Evolutionary conservation across 2,329 filamentous ascomycete species (phyloP), one percentile per base, ranked within the genome.

Genomic region (Phyllosticta ampelicida): DNA sequence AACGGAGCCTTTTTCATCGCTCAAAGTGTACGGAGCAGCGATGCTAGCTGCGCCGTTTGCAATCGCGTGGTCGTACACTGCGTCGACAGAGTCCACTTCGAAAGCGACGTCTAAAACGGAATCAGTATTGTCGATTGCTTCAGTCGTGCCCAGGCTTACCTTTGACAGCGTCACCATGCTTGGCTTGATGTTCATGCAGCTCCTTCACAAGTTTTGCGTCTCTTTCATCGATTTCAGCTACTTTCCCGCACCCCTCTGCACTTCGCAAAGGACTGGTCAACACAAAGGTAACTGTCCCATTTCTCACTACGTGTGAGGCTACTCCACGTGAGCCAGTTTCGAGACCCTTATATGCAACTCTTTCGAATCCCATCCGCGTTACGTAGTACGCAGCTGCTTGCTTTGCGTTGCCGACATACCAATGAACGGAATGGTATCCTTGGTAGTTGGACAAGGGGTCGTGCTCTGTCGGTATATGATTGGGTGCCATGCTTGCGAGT

Each of bases 391-490:
- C 82, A 48, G 91, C 91, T 2, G 90, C 89, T 77, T 96, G 91
- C 76, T 96, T 96, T 66, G 92, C 91, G 70, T 97, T 97, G 70
- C 91, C 90, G 28, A 96, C 92, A 77, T 90, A 96, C 91, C 91
- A 96, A 65, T 90, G 91, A 59, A 96, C 83, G 73, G 96, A 89
- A 74, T 96, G 89, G 72, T 96, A 96, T 68, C 89, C 90, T 61
- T 83, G 82, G 76, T 95, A 91, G 18, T 21, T 48, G 28, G 29
- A 18, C 19, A 54, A 28, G 69, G 73, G 61, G 65, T 53, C 51
- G 3, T 26, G 26, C n/a, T 26, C 48, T 49, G 49, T 59, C 36
- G 53, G 53, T n/a, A 44, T 21, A 26, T 51, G 51, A 26, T 51
- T 54, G n/a, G 56, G 56, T 6, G 56, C 56, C 56, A 58, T 58